These are phyloP conservation scores for Diaporthe aspalathi DNA, from an alignment of 2,329 filamentous ascomycete species.

Conservation along the genomic window DNA sequence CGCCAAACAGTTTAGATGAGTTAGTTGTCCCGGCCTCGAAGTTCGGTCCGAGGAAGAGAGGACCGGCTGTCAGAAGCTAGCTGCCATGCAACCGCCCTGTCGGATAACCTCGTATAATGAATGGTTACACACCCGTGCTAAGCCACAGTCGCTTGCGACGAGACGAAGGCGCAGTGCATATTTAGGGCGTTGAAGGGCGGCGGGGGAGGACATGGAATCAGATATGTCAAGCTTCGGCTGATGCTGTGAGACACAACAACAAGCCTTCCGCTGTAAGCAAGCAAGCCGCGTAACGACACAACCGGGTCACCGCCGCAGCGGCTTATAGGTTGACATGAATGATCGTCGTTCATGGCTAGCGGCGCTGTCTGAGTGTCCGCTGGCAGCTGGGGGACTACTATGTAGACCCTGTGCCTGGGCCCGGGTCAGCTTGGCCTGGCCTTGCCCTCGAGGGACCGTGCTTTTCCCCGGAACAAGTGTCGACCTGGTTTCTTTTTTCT, in stretches of 20 bases:
- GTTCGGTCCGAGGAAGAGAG: too few relatives aligned
- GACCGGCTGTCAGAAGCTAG: conserved; percentile 9
- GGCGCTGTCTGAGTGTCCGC: not conserved
- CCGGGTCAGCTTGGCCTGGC: not conserved
- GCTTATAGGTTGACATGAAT: not conserved
- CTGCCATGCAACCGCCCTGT: not conserved
- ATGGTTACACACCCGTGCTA: not conserved
- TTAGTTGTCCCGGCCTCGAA: not conserved
- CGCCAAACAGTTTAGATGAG: not conserved
- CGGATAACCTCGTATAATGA: not conserved
- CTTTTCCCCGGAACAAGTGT: not conserved
- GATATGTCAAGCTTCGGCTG: not conserved
- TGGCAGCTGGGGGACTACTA: not conserved
- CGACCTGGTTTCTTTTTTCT: not conserved
- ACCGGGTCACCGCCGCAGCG: too few relatives aligned
- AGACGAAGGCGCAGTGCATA: not conserved
- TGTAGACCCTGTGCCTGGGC: not conserved
- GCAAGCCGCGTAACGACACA: not conserved
- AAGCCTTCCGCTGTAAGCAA: not conserved
- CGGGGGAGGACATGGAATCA: not conserved
- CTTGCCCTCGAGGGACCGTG: not conserved
- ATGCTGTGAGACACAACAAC: not conserved
- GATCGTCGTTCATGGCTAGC: not conserved
- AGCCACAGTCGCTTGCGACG: not conserved
- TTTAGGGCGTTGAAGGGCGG: not conserved